Evolutionary conservation across 2,329 filamentous ascomycete genomes (phyloP).

Genomic region (Orbilia oligospora): DNA sequence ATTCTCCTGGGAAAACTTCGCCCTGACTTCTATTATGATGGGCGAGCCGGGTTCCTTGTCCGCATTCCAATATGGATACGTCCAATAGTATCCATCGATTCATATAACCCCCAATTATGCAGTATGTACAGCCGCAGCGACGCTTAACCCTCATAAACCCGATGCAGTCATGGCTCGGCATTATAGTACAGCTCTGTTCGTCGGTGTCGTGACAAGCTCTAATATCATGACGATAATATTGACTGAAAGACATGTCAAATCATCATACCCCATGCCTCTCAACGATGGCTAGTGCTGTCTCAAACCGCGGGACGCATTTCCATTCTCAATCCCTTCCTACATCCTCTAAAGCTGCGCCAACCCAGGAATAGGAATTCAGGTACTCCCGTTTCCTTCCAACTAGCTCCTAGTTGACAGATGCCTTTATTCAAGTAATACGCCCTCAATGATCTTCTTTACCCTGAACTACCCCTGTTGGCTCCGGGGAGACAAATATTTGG

Average conservation of each 20-base stretch:
- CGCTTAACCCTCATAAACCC: constrained; percentile 25
- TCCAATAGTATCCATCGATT: constrained; percentile 35
- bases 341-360: constrained; percentile 51
- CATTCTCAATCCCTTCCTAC: constrained; percentile 12
- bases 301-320: constrained; percentile 39
- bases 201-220: constrained; percentile 17
- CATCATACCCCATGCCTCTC: background rate
- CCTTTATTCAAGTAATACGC: constrained; percentile 17
- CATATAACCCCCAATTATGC: constrained; percentile 48
- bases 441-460: constrained; percentile 2
- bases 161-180: constrained; percentile 47
- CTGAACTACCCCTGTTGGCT: constrained; percentile 22
- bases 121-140: constrained; percentile 48
- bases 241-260: constrained; percentile 26
- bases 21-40: constrained; percentile 13
- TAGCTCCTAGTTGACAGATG: constrained; percentile 14
- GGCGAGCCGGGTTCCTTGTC: constrained; percentile 27
- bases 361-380: constrained; percentile 61
- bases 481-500: constrained; percentile 17
- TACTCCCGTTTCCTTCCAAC: constrained; percentile 40
- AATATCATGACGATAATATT: constrained; percentile 32
- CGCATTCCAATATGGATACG: constrained; percentile 8
- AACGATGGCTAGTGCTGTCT: constrained; percentile 16
- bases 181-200: constrained; percentile 42
- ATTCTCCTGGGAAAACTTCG: constrained; percentile 35